Evolutionary conservation across 768 basidiomycete genomes (phyloP).

Genomic region (Lentinula guzmanii): DNA sequence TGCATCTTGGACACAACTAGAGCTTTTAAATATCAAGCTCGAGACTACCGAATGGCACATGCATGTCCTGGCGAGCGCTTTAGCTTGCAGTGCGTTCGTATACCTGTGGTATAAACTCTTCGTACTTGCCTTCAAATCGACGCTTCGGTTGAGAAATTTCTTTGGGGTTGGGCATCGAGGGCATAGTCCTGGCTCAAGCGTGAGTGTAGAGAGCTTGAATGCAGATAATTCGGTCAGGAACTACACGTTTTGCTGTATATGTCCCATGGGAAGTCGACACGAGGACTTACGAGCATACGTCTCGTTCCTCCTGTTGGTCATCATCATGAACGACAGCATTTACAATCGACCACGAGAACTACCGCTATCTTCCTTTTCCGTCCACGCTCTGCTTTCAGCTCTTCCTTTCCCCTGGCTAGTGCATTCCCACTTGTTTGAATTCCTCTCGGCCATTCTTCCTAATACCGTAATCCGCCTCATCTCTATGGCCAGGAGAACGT

Average conservation of each 20-base stretch:
- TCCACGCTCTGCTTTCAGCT: too few relatives aligned
- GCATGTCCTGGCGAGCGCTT: not conserved
- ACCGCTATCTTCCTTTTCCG: not conserved
- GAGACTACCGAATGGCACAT: not conserved
- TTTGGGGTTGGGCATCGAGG: not conserved
- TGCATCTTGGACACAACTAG: not conserved
- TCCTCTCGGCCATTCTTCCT: not conserved
- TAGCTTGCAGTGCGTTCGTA: not conserved
- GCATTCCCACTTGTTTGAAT: not conserved
- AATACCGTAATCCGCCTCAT: not conserved
- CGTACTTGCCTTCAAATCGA: not conserved
- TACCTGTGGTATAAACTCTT: not conserved
- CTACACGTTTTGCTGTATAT: not conserved
- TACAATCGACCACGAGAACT: not conserved
- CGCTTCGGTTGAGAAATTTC: not conserved
- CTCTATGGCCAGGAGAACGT: not conserved
- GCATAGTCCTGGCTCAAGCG: not conserved
- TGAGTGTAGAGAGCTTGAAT: not conserved
- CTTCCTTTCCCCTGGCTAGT: not conserved
- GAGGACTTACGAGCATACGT: not conserved
- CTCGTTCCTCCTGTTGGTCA: not conserved
- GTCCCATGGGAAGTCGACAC: not conserved
- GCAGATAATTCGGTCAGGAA: not conserved
- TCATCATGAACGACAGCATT: slow-evolving; percentile 1
- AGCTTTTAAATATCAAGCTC: not conserved